Base-by-base conservation (phyloP, 1,139 yeast genomes). In the Debaryomyces robertsiae region DNA sequence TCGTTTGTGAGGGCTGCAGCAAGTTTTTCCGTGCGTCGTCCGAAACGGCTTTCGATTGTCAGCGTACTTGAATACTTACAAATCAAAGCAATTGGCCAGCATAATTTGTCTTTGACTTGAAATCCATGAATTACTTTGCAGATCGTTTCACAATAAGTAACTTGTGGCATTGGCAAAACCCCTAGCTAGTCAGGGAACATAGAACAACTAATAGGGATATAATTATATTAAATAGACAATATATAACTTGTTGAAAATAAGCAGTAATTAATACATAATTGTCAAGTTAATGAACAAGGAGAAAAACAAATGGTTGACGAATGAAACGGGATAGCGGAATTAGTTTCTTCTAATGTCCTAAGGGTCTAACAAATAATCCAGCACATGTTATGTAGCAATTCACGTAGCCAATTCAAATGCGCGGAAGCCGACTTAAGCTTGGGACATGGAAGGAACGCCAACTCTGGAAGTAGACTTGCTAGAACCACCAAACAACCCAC, bases 371-470 rank as follows among this genome's bases (percentile, higher is more conserved):
- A 24, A 33, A 33, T 17, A 33, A 33, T 25, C 27, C 9, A 33
- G 36, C 36, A 22, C 17, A 15, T 33, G 24, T 23, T 33, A 33
- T 33, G 25, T 33, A 33, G 36, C 36, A 25, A 11, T 25, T 25
- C 28, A 24, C 19, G 23, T 32, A 16, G 27, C 25, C 22, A 32
- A 33, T 33, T 33, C 36, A 33, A n/a, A 25, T 23, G 15, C 5
- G 29, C 27, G 18, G 19, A 15, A 25, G 30, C 30, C 15, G 15
- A n/a, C 32, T 71, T 75, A 83, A 61, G 85, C 95, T 74, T 85
- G 93, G 46, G 95, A 79, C 78, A 85, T 82, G 58, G 94, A 80
- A 69, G 96, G 95, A 44, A 86, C 86, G 61, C 95, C 95, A 46
- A 87, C 84, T 69, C 85, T 82, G 52, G 84, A 77, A 46, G 78